Evolutionary conservation across 2,329 filamentous ascomycete genomes (phyloP), one percentile per base, ranked within the genome.

Genomic region (Pseudocercospora ulei): DNA sequence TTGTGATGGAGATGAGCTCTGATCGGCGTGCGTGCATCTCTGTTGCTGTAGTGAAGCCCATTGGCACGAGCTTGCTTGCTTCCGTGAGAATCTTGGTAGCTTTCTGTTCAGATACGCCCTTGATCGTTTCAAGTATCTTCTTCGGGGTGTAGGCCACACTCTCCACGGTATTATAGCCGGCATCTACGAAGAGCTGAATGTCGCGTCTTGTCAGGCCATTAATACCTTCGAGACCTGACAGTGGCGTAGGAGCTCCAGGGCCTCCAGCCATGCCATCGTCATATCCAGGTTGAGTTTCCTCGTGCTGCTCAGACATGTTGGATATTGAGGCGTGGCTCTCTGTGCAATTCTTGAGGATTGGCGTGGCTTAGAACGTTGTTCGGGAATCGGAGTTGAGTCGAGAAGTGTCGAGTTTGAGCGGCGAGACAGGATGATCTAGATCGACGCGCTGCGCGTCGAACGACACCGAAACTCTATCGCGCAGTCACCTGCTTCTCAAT

Each of bases 1-100:
- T 98, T 3, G 90, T 95, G 51, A 98, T 94, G 8, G 87, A 95
- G 51, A 98, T 98, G 43, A 98, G 75, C 64, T 96, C 90, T 62
- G 86, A 95, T 62, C 92, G 78, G 49, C 90, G 80, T 54, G 88
- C 84, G 59, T 98, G 92, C 87, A 98, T 98, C 65, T 98, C 92
- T 0, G 90, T 98, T 3, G 90, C 90, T 0, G 90, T 98, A 1
- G 92, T 98, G 61, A 98, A 98, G 26, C 90, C 90, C 87, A 98
- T 94, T 0, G 90, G 90, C 0, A 98, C 90, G 35, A 96, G 74
- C 63, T 95, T 98, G 1, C 86, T 87, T 17, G 88, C 88, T 70
- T 96, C 90, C 8, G 76, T 77, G 17, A 98, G 69, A 25, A 98
- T 78, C 59, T 96, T 96, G 20, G 76, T 78, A 2, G 92, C 90